Percentiles rank a stretch among this genome's conserved stretches.
These are phyloP conservation scores for Centrapalus pauciflorus DNA, from an alignment of 129 eudicot genomes.

Conservation along the genomic window DNA sequence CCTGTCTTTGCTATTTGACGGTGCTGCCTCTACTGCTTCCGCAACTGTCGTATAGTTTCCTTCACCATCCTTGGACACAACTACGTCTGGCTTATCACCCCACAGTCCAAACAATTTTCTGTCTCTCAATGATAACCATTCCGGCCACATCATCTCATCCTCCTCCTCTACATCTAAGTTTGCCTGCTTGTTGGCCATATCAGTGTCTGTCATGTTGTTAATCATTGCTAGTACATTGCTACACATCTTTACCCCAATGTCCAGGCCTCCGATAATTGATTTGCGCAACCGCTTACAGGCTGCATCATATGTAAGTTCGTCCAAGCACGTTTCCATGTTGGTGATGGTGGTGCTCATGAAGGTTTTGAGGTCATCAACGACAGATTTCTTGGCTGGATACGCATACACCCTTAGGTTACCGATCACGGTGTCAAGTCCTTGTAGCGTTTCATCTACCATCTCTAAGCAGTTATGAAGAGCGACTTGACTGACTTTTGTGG, in stretches of 20 bases:
- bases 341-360: conserved; percentile 65
- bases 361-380: conserved; percentile 49
- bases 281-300: conserved; percentile 38
- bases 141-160: conserved; percentile 44
- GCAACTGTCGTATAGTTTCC: conserved; percentile 59
- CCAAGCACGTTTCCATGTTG: conserved; percentile 73
- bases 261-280: conserved; percentile 33
- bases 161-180: conserved; percentile 6
- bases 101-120: conserved; percentile 49
- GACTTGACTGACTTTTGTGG: conserved; percentile 49
- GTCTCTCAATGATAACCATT: conserved; percentile 73
- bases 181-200: conserved; percentile 32
- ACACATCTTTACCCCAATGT: conserved; percentile 64
- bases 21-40: conserved; percentile 82
- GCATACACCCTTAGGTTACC: conserved; percentile 35
- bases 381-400: conserved; percentile 40
- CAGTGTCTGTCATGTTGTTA: conserved; percentile 62
- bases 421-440: conserved; percentile 42
- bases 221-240: conserved; percentile 80
- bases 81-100: conserved; percentile 68
- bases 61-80: conserved; percentile 82
- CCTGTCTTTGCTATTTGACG: conserved; percentile 42
- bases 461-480: conserved; percentile 75
- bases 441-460: conserved; percentile 61
- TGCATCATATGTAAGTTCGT: conserved; percentile 68